A percentile compares a stretch with the other conserved stretches of the same genome.
These are phyloP conservation scores for Austroboletus olivaceoglutinosus DNA, from an alignment of 1,284 basidiomycete genomes.

Conservation along the genomic window DNA sequence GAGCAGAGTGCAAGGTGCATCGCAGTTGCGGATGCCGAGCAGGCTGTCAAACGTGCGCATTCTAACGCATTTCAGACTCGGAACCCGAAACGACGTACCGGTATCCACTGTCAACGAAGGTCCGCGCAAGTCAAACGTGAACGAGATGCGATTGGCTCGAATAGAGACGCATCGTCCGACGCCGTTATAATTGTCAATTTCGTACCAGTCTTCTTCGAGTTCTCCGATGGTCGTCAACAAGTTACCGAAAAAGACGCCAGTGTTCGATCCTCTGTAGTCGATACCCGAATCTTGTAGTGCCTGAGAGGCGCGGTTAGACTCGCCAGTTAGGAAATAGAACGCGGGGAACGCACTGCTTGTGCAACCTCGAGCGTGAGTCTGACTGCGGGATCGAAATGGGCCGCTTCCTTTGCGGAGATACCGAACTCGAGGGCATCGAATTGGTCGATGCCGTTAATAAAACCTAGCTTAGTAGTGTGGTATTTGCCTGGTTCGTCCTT, in stretches of 20 bases:
- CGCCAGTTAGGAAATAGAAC: not conserved
- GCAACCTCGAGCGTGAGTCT: conserved; percentile 23
- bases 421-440: conserved; percentile 35
- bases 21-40: conserved; percentile 46
- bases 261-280: conserved; percentile 34
- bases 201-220: conserved; percentile 29
- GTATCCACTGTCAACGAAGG: conserved; percentile 51
- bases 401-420: conserved; percentile 29
- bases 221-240: conserved; percentile 27
- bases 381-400: conserved; percentile 26
- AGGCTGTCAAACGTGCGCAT: conserved; percentile 20
- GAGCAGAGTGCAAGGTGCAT: conserved; percentile 49
- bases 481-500: conserved; percentile 31
- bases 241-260: conserved; percentile 33
- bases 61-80: not conserved
- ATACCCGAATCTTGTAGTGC: conserved; percentile 35
- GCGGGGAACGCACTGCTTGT: conserved; percentile 20
- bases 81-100: conserved; percentile 27
- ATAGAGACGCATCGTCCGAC: conserved; percentile 31
- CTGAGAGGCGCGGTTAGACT: conserved; percentile 1
- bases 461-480: conserved; percentile 28
- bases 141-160: conserved; percentile 47
- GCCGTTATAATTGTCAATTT: conserved; percentile 27
- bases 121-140: conserved; percentile 45
- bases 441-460: conserved; percentile 30